These are phyloP conservation scores for Hypoxylon crocopeplum DNA, from an alignment of 495 filamentous ascomycete genomes.

Conservation along the genomic window DNA sequence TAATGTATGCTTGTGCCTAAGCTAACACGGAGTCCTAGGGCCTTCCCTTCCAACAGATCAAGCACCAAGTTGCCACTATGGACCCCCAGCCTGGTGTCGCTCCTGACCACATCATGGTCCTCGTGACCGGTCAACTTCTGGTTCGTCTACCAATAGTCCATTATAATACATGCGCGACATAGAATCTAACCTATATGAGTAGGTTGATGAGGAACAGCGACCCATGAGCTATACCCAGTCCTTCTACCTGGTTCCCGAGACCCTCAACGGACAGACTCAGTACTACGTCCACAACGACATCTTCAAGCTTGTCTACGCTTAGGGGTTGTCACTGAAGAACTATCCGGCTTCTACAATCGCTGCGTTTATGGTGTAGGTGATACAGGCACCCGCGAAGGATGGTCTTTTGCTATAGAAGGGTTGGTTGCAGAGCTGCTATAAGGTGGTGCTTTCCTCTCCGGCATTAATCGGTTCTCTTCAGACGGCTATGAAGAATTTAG, in stretches of 20 bases:
- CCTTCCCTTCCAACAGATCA: constrained; percentile 81
- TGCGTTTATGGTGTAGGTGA: not conserved
- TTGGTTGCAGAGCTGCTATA: constrained; percentile 8
- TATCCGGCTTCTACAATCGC: not conserved
- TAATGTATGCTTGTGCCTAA: not conserved
- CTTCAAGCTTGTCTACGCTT: constrained; percentile 80
- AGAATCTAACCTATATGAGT: constrained; percentile 5
- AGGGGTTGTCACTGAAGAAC: not conserved
- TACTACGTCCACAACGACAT: constrained; percentile 92
- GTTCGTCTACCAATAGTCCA: constrained; percentile 54
- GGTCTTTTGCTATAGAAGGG: constrained; percentile 25
- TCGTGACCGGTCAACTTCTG: constrained; percentile 82
- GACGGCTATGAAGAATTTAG: constrained; percentile 13
- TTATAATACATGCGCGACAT: not conserved
- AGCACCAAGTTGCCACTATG: constrained; percentile 69
- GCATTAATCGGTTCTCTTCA: constrained; percentile 14
- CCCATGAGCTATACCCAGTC: constrained; percentile 86
- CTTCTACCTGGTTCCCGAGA: constrained; percentile 80
- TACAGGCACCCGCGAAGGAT: not conserved
- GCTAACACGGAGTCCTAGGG: constrained; percentile 51
- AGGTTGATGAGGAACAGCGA: constrained; percentile 82
- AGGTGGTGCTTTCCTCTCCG: not conserved
- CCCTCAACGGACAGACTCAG: constrained; percentile 53
- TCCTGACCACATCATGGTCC: constrained; percentile 58
- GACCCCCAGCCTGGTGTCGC: constrained; percentile 82